phyloP scores from a whole-genome alignment of 75 land plant genomes.

The Ceratopteris richardii region DNA sequence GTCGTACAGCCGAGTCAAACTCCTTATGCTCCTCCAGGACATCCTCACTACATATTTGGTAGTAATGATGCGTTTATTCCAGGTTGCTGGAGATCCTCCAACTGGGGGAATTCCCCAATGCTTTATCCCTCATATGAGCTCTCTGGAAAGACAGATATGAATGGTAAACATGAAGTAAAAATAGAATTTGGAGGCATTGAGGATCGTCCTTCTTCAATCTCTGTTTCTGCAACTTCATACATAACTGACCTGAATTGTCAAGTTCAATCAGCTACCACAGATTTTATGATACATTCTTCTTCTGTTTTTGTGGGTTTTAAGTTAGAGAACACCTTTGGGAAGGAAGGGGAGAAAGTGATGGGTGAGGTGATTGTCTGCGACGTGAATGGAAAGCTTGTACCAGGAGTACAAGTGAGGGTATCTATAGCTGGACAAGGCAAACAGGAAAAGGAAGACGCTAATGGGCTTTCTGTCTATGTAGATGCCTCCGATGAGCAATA shows the following conservation, averaged over 20 bases:
- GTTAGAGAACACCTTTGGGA: neutral
- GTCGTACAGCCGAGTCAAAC: neutral
- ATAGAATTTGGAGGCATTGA: neutral
- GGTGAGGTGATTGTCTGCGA: conserved; percentile 1
- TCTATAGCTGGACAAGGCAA: neutral
- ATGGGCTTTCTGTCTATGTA: neutral
- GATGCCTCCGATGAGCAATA: neutral
- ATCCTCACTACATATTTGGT: neutral
- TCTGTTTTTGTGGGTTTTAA: conserved; percentile 1
- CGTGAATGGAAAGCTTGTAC: neutral
- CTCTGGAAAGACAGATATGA: neutral
- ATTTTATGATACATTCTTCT: neutral
- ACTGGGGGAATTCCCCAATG: neutral
- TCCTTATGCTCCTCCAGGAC: neutral
- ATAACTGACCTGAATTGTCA: neutral
- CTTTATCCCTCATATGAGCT: neutral
- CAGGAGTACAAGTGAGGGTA: neutral
- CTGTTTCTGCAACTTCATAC: neutral
- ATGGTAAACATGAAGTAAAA: conserved; percentile 3
- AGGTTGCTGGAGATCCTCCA: neutral
- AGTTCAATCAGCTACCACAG: neutral
- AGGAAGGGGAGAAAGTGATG: neutral
- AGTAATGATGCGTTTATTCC: neutral
- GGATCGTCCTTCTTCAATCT: neutral
- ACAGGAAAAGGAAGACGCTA: neutral